Percentiles rank a stretch among this genome's conserved stretches.
Conservation (phyloP, 1,284 basidiomycete species). For the Phylloboletellus chloephorus region DNA sequence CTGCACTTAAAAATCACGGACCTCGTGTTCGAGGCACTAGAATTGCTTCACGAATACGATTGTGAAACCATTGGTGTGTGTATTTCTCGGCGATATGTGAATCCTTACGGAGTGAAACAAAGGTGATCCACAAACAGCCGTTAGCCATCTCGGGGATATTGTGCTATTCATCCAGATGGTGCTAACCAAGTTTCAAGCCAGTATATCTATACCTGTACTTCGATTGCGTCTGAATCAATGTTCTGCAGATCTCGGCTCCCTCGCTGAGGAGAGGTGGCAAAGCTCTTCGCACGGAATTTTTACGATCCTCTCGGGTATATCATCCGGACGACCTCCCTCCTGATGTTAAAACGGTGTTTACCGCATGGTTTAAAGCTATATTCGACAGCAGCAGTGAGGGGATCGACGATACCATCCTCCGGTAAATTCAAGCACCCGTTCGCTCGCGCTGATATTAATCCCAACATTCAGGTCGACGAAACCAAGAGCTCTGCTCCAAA, state of each 20-base stretch:
- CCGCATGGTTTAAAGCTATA: constrained; percentile 66
- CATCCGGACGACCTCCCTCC: constrained; percentile 39
- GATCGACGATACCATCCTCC: constrained; percentile 72
- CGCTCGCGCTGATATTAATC: constrained; percentile 5
- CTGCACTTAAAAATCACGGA: constrained; percentile 62
- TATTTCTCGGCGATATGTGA: constrained; percentile 1
- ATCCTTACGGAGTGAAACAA: constrained; percentile 9
- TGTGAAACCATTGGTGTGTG: constrained; percentile 70
- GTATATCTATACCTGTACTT: constrained; percentile 21
- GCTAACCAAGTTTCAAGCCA: constrained; percentile 57
- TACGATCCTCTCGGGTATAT: constrained; percentile 46
- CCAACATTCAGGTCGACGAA: constrained; percentile 55
- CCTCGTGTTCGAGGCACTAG: constrained; percentile 54
- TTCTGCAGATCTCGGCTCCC: constrained; percentile 26
- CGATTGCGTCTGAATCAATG: background rate
- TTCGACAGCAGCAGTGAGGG: constrained; percentile 75
- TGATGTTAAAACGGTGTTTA: constrained; percentile 49
- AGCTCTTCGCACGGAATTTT: constrained; percentile 44
- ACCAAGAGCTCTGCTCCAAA: constrained; percentile 58
- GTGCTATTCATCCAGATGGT: constrained; percentile 66
- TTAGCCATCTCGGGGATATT: constrained; percentile 68
- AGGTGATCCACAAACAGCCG: constrained; percentile 79
- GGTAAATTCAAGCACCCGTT: constrained; percentile 37
- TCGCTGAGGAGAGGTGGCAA: constrained; percentile 40
- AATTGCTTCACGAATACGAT: constrained; percentile 66